Base-by-base conservation (phyloP, 441 rosid genomes). In the Erodium moschatum region DNA sequence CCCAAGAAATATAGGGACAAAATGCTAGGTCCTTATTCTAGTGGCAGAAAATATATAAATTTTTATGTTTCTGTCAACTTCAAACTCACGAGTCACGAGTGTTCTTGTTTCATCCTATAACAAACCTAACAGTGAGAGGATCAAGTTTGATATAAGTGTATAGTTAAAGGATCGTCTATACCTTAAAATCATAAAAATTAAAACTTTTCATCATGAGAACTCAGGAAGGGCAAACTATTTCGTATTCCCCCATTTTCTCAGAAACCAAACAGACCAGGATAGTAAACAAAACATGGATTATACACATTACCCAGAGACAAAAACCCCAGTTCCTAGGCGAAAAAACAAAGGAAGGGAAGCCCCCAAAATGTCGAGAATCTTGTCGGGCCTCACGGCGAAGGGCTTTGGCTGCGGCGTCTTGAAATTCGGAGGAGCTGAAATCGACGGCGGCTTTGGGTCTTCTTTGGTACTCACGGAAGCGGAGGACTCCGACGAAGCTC, bases 261-360 rank as follows among this genome's bases (percentile, higher is more conserved):
- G 46, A 11, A 64, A 15, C 38, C 42, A 33, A 27, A 65, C 8
- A 65, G 5, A 29, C 40, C 6, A 6, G 0, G 24, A 52, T 4
- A 35, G 2, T 12, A 18, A 5, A 38, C 27, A 5, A 11, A 18
- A 0, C 11, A 38, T 8, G 18, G 58, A n/a, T 3, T 50, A 16
- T 6, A 15, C 3, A 16, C 6, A 18, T 21, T 82, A 92, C 97
- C 98, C 98, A 62, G 87, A 80, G 81, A 78, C 88, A 70, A 92
- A 90, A 75, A 83, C 81, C 5, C 96, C 98, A 63, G 97, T 87
- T 20, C 90, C 98, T 56, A 83, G 78, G 35, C 97, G 85, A 69
- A 92, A 87, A 70, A 87, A 7, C 73, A 92, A 71, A 40, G 92
- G 81, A 29, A 90, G 80, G n/a, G 94, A 62, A 19, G 98, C 92